Evolutionary conservation across 2,329 filamentous ascomycete species (phyloP).

Genomic region (Paracamarosporium sp.): DNA sequence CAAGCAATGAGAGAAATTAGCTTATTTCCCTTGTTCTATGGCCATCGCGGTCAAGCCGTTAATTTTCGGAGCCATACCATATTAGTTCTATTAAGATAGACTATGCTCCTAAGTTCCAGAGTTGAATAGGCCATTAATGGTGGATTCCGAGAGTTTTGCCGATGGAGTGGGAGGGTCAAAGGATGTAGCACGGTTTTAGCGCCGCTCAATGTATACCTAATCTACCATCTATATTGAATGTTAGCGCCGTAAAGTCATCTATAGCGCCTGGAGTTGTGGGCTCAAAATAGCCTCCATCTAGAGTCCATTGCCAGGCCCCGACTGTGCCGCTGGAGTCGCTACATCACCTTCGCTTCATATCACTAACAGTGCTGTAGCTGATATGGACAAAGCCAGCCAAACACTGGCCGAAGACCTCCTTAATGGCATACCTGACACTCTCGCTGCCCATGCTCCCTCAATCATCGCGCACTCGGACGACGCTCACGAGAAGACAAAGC

Average conservation of each 20-base stretch:
- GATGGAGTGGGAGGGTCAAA: neutral
- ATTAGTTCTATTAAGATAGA: conserved; percentile 1
- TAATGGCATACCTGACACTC: conserved; percentile 11
- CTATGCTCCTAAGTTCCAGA: no score
- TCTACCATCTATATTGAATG: neutral
- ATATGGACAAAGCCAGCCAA: conserved; percentile 15
- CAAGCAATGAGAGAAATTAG: neutral
- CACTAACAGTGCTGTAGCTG: neutral
- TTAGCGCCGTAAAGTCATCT: no score
- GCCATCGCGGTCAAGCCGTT: neutral
- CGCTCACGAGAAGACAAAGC: conserved; percentile 24
- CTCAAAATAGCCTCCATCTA: no score
- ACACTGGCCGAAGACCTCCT: conserved; percentile 11
- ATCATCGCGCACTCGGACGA: conserved; percentile 25
- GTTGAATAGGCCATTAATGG: no score
- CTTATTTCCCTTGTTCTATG: neutral
- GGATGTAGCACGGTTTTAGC: neutral
- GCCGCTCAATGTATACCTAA: neutral
- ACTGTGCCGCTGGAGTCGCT: no score
- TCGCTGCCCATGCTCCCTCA: conserved; percentile 11
- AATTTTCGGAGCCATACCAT: conserved; percentile 3
- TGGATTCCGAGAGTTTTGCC: conserved; percentile 2
- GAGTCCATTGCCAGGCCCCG: conserved; percentile 3
- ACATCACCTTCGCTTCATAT: neutral
- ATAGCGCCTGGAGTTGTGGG: no score